Conservation (phyloP, 169 alveolate genomes). For the Plasmodium gaboni region DNA sequence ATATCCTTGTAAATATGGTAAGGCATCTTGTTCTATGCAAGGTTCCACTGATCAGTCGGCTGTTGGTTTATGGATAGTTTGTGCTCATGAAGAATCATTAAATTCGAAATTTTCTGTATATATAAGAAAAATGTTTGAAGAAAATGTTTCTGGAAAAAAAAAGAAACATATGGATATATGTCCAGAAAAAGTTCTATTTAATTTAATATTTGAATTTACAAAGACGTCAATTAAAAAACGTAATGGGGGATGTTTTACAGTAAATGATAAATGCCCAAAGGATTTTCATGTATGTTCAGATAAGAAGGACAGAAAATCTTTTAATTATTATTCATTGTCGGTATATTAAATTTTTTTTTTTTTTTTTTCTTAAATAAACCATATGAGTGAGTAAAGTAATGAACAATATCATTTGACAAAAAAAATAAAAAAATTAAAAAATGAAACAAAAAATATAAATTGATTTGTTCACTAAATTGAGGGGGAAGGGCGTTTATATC, state of each 20-base stretch:
- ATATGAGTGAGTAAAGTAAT: too few relatives aligned
- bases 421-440: background rate
- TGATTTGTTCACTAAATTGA: background rate
- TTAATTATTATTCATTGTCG: conserved; percentile 59
- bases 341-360: conserved; percentile 29
- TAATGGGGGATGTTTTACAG: conserved; percentile 37
- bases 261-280: conserved; percentile 35
- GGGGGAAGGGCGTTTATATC: too few relatives aligned
- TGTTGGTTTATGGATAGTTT: conserved; percentile 69
- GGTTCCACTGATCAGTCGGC: conserved; percentile 61
- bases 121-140: conserved; percentile 40
- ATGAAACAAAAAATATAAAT: background rate
- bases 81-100: conserved; percentile 72
- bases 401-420: too few relatives aligned
- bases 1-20: conserved; percentile 70
- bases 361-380: background rate
- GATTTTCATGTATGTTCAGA: conserved; percentile 64
- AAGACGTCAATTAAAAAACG: conserved; percentile 38
- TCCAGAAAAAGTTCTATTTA: conserved; percentile 29
- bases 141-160: conserved; percentile 65
- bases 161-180: conserved; percentile 48
- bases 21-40: conserved; percentile 69
- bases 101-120: conserved; percentile 60
- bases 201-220: conserved; percentile 63
- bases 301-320: conserved; percentile 16